Evolutionary conservation across 2,329 filamentous ascomycete genomes (phyloP), one percentile per base, ranked within the genome.

Genomic region (Dothidotthia symphoricarpi): DNA sequence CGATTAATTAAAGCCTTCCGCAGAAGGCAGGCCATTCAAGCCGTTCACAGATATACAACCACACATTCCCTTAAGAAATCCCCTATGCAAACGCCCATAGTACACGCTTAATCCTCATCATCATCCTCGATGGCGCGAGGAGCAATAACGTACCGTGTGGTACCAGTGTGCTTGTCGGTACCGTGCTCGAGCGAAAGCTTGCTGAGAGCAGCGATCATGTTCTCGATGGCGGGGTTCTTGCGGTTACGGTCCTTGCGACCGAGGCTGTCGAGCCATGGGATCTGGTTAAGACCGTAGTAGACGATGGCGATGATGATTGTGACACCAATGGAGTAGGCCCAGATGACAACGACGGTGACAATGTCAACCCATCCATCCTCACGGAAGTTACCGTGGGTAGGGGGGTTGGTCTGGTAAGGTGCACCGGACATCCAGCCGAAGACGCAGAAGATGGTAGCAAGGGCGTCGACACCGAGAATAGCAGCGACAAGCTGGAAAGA

Each of bases 401-500:
- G 73, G 28, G 54, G 52, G 55, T 68, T 63, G 53, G 69, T 66
- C 65, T 64, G 51, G 61, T 56, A 66, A 38, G 45, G 67, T 31
- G 69, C 67, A 42, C 80, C 81, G 28, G 76, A 77, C 53, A 88
- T 71, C 83, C 84, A 88, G 42, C 85, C 85, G 71, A 88, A 88
- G 60, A 86, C 67, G 69, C 76, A 80, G 77, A 88, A 88, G 59
- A 88, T 73, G 39, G 84, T 87, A 25, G 85, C 80, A 17, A 88
- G 68, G 34, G 80, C 76, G 64, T 88, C 85, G 59, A 88, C 85
- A 64, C 78, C 74, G 52, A 85, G 72, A 65, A 88, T 88, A 54
- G 85, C 85, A 47, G 71, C 73, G 45, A 88, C 75, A 36, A 88
- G 74, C 69, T 88, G 83, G 80, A 82, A 86, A 2, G 83, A 86